These are phyloP conservation scores for Daldinia grandis DNA, from an alignment of 495 filamentous ascomycete species.

Conservation along the genomic window DNA sequence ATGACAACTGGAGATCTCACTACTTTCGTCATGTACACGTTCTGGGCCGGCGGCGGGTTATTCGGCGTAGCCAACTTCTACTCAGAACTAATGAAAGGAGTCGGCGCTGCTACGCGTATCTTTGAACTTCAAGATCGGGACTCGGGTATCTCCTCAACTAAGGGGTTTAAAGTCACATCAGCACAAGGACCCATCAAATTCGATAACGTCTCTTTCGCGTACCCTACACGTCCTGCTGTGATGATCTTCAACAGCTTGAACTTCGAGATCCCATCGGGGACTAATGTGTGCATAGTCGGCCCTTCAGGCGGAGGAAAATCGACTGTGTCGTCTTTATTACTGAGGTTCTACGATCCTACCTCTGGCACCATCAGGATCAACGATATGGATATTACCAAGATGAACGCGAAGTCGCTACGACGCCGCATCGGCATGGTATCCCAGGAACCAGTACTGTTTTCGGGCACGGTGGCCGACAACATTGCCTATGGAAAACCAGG, in stretches of 20 bases:
- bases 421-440: conserved; percentile 93
- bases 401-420: conserved; percentile 95
- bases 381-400: conserved; percentile 79
- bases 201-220: conserved; percentile 83
- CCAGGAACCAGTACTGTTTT: conserved; percentile 96
- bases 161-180: conserved; percentile 76
- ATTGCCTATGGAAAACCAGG: conserved; percentile 90
- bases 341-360: conserved; percentile 90
- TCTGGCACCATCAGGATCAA: conserved; percentile 82
- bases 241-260: conserved; percentile 86
- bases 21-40: conserved; percentile 98
- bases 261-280: conserved; percentile 91
- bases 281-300: conserved; percentile 95
- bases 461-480: conserved; percentile 94
- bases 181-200: conserved; percentile 90
- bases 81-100: conserved; percentile 98
- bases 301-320: conserved; percentile 95
- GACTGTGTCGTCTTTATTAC: conserved; percentile 85
- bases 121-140: conserved; percentile 97
- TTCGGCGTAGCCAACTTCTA: conserved; percentile 96
- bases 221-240: conserved; percentile 90
- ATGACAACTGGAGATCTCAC: conserved; percentile 93
- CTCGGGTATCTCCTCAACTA: conserved; percentile 83
- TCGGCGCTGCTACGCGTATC: conserved; percentile 90
- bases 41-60: conserved; percentile 88